Base-by-base conservation (phyloP, 2,329 filamentous ascomycete species). In the Sporothrix curviconia region DNA sequence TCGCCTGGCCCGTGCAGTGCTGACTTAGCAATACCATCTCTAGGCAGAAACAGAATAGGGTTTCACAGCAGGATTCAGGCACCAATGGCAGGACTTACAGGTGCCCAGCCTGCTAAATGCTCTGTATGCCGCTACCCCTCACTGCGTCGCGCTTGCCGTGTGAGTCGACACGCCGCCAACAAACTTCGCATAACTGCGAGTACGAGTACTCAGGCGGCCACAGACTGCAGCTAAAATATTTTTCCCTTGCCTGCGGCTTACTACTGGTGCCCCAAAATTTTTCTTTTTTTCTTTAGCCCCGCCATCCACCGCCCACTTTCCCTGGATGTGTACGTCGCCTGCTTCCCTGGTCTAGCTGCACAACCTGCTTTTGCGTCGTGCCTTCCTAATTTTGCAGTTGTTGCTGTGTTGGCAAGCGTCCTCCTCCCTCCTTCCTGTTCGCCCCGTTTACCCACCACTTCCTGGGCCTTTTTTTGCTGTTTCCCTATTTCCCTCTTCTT, bases 281-380 rank as follows among this genome's bases (percentile, higher is more conserved):
- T 34, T 34, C 49, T 17, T 39, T 39, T 51, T 51, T 39, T 51
- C 17, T 19, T 40, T 52, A 56, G 54, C 58, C 58, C 58, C 58
- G 57, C 57, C 53, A 59, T 53, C 53, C 54, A 59, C 40, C 47
- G 46, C 57, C 53, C 57, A 58, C 55, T 49, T 56, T 50, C 25
- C 24, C 42, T 54, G n/a, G n/a, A n/a, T n/a, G 7, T 39, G 37
- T 34, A 30, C 37, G 12, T 44, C 37, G 22, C 49, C 49, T 37
- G 32, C 15, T 22, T 17, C 14, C 15, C 15, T 42, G 24, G 36
- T n/a, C 15, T 14, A 7, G 3, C 37, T 44, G 28, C 49, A 39
- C 34, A 51, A 39, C 51, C 51, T 54, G 51, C 37, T 42, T 42
- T 54, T 47, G 40, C n/a, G 56, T 55, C 47, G 57, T 49, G 52